Evolutionary conservation across 768 basidiomycete species (phyloP).

Genomic region (Lactarius vividus): DNA sequence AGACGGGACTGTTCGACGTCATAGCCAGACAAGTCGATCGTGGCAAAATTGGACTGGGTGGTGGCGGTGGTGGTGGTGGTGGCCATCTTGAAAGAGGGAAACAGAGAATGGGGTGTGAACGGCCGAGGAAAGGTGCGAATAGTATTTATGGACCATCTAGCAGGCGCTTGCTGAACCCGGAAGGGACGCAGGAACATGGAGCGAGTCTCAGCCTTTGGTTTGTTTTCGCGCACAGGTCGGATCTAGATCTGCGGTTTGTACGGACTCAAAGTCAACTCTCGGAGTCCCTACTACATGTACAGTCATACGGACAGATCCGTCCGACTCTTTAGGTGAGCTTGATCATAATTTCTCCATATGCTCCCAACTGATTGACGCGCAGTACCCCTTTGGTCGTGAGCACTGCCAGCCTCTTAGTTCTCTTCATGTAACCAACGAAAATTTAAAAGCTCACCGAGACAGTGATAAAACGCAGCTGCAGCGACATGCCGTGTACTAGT

Average conservation of each 20-base stretch:
- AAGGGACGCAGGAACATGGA: background rate
- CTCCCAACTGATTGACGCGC: conserved; percentile 52
- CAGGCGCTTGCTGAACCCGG: background rate
- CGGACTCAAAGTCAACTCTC: conserved; percentile 22
- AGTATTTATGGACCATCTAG: conserved; percentile 18
- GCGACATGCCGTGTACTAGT: conserved; percentile 76
- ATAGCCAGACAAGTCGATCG: conserved; percentile 77
- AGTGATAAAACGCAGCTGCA: conserved; percentile 81
- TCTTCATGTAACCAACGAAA: background rate
- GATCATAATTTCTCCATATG: conserved; percentile 56
- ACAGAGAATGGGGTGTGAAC: conserved; percentile 1
- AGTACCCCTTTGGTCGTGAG: conserved; percentile 74
- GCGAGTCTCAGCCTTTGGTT: conserved; percentile 1
- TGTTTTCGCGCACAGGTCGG: background rate
- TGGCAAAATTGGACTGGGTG: conserved; percentile 44
- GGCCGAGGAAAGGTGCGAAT: background rate
- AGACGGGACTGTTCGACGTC: conserved; percentile 90
- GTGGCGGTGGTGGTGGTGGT: no score
- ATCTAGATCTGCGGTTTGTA: conserved; percentile 1
- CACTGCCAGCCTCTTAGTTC: conserved; percentile 41
- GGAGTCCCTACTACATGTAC: conserved; percentile 6
- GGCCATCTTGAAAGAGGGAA: conserved; percentile 39
- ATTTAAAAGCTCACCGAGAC: conserved; percentile 53
- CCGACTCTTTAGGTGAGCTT: conserved; percentile 35
- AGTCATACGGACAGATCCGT: background rate